Evolutionary conservation across 352 stramenopile genomes (phyloP).

Genomic region (Pythium utonaiense): DNA sequence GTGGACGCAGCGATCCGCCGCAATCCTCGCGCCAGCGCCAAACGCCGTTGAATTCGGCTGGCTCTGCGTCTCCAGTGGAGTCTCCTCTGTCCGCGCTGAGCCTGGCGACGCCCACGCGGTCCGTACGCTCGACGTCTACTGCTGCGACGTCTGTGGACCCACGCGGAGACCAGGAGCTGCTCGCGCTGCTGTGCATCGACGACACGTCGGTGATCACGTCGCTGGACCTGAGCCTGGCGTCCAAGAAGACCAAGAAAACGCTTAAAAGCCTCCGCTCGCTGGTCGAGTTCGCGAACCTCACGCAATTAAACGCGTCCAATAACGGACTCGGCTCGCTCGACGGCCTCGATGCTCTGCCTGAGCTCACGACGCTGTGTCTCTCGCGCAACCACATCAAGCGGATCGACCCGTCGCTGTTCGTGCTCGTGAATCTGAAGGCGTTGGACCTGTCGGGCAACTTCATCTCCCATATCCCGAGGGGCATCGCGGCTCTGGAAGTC

Average conservation of each 20-base stretch:
- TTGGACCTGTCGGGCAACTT: conserved; percentile 81
- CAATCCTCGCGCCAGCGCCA: not conserved
- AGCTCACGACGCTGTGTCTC: conserved; percentile 45
- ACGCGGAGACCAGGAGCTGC: conserved; percentile 26
- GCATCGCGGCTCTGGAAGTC: conserved; percentile 40
- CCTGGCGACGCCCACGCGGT: conserved; percentile 5
- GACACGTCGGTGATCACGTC: conserved; percentile 23
- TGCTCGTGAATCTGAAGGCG: conserved; percentile 35
- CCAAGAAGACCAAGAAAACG: conserved; percentile 45
- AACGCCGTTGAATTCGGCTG: not conserved
- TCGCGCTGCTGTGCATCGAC: conserved; percentile 22
- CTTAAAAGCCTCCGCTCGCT: conserved; percentile 63
- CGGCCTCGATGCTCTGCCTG: conserved; percentile 45
- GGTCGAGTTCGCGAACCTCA: conserved; percentile 35
- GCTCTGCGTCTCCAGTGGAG: conserved; percentile 9
- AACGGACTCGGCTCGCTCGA: conserved; percentile 57
- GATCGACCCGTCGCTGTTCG: conserved; percentile 43
- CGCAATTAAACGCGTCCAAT: conserved; percentile 55
- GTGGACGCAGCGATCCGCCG: conserved; percentile 14
- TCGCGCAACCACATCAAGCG: conserved; percentile 74
- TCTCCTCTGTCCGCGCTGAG: conserved; percentile 6
- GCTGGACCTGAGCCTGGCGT: conserved; percentile 43
- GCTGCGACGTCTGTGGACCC: conserved; percentile 9
- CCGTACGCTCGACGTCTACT: conserved; percentile 13
- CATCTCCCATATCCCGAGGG: conserved; percentile 65